phyloP scores from a whole-genome alignment of 768 basidiomycete species.

The Podaxis pistillaris region DNA sequence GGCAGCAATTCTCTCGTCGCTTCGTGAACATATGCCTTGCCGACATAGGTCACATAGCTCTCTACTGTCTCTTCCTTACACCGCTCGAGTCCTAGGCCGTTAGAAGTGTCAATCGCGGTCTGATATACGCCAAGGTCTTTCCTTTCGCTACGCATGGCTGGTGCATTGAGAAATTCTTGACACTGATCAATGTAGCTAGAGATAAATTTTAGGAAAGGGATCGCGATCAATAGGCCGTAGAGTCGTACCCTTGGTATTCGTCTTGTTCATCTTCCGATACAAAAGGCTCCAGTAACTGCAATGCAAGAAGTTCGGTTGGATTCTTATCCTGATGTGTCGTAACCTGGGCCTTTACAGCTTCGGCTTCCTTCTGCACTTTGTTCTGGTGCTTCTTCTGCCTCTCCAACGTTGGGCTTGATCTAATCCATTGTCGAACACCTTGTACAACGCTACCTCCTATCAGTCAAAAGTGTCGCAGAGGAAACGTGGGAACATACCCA shows the following conservation, averaged over 20 bases:
- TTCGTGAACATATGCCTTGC: slow-evolving; percentile 49
- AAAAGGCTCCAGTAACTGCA: slow-evolving; percentile 54
- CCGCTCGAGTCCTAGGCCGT: slow-evolving; percentile 37
- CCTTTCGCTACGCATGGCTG: slow-evolving; percentile 49
- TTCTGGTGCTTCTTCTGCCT: slow-evolving; percentile 36
- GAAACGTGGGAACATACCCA: not conserved
- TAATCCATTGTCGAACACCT: slow-evolving; percentile 78
- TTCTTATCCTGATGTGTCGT: slow-evolving; percentile 36
- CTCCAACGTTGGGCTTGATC: slow-evolving; percentile 44
- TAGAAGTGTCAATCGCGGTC: slow-evolving; percentile 47
- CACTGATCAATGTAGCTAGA: slow-evolving; percentile 73
- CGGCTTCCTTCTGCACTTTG: slow-evolving; percentile 37
- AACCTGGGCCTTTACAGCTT: slow-evolving; percentile 23
- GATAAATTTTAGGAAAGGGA: not conserved
- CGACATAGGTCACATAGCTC: slow-evolving; percentile 45
- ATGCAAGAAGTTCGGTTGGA: slow-evolving; percentile 61
- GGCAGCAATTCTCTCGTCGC: slow-evolving; percentile 71
- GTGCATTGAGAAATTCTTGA: slow-evolving; percentile 60
- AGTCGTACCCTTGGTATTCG: slow-evolving; percentile 69
- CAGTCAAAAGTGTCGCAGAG: not conserved
- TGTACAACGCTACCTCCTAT: slow-evolving; percentile 58
- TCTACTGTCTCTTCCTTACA: slow-evolving; percentile 40
- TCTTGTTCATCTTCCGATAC: slow-evolving; percentile 63
- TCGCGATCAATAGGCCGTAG: not conserved
- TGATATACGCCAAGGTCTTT: slow-evolving; percentile 60